Conservation (phyloP, 192 early-diverging fungal species). For the Rhizophagus clarus region DNA sequence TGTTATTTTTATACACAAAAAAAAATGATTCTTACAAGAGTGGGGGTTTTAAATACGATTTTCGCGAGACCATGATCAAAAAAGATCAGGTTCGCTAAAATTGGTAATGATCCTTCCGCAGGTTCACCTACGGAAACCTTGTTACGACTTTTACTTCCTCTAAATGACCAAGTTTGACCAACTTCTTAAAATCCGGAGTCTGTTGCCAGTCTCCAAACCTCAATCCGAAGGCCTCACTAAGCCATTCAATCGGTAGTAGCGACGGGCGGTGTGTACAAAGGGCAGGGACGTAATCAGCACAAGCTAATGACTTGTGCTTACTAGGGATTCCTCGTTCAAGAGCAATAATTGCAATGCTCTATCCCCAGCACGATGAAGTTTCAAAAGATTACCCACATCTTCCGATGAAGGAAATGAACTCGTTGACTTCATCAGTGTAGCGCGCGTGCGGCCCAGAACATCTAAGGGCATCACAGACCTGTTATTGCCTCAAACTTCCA, state of each 20-base stretch:
- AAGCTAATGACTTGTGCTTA: conserved; percentile 80
- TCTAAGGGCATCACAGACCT: conserved; percentile 81
- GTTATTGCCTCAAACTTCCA: conserved; percentile 57
- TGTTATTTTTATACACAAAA: neutral
- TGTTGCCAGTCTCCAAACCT: conserved; percentile 48
- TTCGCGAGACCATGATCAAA: conserved; percentile 74
- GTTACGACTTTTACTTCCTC: conserved; percentile 74
- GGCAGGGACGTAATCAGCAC: conserved; percentile 42
- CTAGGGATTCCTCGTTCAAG: conserved; percentile 83
- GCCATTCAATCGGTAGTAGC: neutral
- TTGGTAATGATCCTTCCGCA: conserved; percentile 47
- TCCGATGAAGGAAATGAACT: conserved; percentile 54
- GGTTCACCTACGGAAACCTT: conserved; percentile 19
- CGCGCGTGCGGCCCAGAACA: conserved; percentile 70
- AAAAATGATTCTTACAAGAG: too few relatives aligned
- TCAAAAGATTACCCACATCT: conserved; percentile 45
- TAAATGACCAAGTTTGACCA: conserved; percentile 82
- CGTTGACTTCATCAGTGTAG: conserved; percentile 66
- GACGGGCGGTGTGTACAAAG: conserved; percentile 23
- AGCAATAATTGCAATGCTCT: conserved; percentile 62
- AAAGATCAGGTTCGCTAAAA: conserved; percentile 65
- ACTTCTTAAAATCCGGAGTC: conserved; percentile 54
- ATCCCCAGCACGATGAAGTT: conserved; percentile 13
- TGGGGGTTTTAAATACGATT: conserved; percentile 57
- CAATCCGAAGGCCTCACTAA: conserved; percentile 6